Percentiles rank a stretch among this genome's conserved stretches.
Evolutionary conservation across 2,329 filamentous ascomycete species (phyloP).

Genomic region (Fusarium beomiforme): DNA sequence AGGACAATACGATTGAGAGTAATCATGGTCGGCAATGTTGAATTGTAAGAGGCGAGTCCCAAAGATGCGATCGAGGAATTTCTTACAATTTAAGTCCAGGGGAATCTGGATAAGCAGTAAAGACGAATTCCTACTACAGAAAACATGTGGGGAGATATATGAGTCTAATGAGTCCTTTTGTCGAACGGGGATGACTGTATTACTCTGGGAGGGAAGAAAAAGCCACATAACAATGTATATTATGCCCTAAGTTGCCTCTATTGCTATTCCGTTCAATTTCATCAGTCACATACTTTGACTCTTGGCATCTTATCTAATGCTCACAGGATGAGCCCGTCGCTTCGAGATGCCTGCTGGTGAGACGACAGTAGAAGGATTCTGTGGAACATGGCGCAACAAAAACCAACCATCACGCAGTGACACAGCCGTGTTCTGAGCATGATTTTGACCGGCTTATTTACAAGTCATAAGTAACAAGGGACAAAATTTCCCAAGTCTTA

Average conservation of each 20-base stretch:
- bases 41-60: not conserved
- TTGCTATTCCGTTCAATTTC: not conserved
- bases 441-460: not conserved
- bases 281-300: not conserved
- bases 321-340: not conserved
- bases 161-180: not conserved
- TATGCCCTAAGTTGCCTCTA: not conserved
- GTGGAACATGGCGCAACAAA: not conserved
- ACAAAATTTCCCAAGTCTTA: not conserved
- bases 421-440: not conserved
- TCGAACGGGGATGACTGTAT: not conserved
- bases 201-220: not conserved
- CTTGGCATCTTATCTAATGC: not conserved
- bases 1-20: slow-evolving; percentile 22
- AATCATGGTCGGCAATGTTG: slow-evolving; percentile 25
- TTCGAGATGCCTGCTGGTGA: not conserved
- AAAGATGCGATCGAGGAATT: not conserved
- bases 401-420: not conserved
- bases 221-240: not conserved
- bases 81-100: not conserved
- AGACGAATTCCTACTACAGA: not conserved
- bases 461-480: not conserved
- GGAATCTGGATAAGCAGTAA: not conserved
- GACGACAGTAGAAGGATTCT: not conserved
- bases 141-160: not conserved